Base-by-base conservation (phyloP, 441 rosid genomes). In the Pelargonium myrrhifolium region DNA sequence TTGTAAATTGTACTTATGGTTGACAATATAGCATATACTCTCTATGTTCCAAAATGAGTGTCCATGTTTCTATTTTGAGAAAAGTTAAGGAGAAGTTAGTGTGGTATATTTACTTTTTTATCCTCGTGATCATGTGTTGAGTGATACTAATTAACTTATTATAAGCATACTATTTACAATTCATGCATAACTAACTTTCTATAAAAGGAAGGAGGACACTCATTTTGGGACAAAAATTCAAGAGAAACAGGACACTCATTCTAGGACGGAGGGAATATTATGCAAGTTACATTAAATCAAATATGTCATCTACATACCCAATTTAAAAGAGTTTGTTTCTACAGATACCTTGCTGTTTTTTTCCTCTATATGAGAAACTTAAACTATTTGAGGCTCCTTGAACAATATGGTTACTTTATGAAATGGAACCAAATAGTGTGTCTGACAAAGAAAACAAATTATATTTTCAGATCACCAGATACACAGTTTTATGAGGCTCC, bases 401-500 rank as follows among this genome's bases (percentile, higher is more conserved):
- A 21, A 24, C 8, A 4, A 22, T 21, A 64, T 64, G 67, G 6
- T 39, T 61, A 55, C 26, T 43, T 31, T 64, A 6, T 21, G 9
- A 28, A 31, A 22, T 1, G 6, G 56, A 14, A 53, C 67, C 40
- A 59, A 9, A 0, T 56, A 22, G 31, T 40, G 15, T 53, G 55
- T 70, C 31, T 60, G 4, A 73, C 15, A 3, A 28, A 40, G 1
- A 9, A 20, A 49, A 60, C 28, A 39, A 35, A 64, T 74, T 65
- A 28, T 56, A 18, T 69, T 69, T 15, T 81, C 89, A 96, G 87
- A 78, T n/a, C 95, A 15, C 68, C 93, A 12, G 98, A 92, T 84
- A 78, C 82, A 17, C 31, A 67, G 31, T 92, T 92, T 80, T 88
- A 92, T 14, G 98, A 88, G 74, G 74, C 83, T 67, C 96, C 96